Evolutionary conservation across 2,329 filamentous ascomycete genomes (phyloP).

Genomic region (Fusarium sp.): DNA sequence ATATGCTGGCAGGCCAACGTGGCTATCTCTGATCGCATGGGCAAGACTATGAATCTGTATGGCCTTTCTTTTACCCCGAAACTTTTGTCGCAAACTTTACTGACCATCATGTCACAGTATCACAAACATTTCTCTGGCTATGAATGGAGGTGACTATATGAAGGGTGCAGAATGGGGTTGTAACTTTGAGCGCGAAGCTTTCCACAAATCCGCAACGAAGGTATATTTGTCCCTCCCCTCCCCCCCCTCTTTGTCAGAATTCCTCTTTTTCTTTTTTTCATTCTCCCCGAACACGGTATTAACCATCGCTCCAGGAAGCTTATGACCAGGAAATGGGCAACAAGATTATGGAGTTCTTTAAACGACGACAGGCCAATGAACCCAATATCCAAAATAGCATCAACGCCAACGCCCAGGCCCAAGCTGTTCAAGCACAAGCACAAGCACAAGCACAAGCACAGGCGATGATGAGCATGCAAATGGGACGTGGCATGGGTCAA

Average conservation of each 20-base stretch:
- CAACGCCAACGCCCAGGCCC: slow-evolving; percentile 59
- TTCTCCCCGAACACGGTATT: slow-evolving; percentile 27
- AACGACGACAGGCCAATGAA: slow-evolving; percentile 65
- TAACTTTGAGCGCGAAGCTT: slow-evolving; percentile 63
- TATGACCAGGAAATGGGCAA: slow-evolving; percentile 64
- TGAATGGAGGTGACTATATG: slow-evolving; percentile 57
- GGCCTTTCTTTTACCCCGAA: slow-evolving; percentile 36
- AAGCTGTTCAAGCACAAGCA: slow-evolving; percentile 36
- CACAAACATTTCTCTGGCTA: slow-evolving; percentile 64
- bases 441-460: slow-evolving; percentile 56
- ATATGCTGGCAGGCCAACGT: slow-evolving; percentile 58
- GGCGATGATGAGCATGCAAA: slow-evolving; percentile 67
- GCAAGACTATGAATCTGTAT: slow-evolving; percentile 60
- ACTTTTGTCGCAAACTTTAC: slow-evolving; percentile 20
- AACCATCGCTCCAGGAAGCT: slow-evolving; percentile 54
- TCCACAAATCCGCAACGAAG: slow-evolving; percentile 61
- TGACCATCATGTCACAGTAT: slow-evolving; percentile 56
- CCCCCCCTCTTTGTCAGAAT: background rate
- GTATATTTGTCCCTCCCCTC: slow-evolving; percentile 51
- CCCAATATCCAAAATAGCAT: slow-evolving; percentile 64
- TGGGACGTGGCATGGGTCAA: slow-evolving; percentile 65
- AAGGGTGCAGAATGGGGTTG: slow-evolving; percentile 60
- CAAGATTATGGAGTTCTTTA: slow-evolving; percentile 64
- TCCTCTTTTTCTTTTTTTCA: background rate
- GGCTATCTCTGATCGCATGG: slow-evolving; percentile 57